Evolutionary conservation across 2,329 filamentous ascomycete species (phyloP), one percentile per base, ranked within the genome.

Genomic region (Escovopsis sp.): DNA sequence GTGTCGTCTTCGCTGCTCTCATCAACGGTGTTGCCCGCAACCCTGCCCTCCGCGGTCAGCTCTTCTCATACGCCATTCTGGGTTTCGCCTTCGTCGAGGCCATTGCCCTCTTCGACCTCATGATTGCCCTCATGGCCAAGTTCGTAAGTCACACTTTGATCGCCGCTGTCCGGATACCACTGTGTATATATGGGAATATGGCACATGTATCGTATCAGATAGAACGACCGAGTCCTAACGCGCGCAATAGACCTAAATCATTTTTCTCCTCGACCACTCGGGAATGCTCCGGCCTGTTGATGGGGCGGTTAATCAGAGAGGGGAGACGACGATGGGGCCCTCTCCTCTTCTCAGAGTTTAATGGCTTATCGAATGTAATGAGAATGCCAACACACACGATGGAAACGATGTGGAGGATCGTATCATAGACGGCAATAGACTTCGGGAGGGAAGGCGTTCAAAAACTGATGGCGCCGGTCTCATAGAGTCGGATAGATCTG

Each of bases 31-130:
- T 91, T 67, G 84, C 85, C 74, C 85, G 85, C 74, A 94, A 94
- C 84, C 85, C 85, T 63, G 83, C 82, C 64, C 84, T 93, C 73
- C 82, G 85, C 73, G 85, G 85, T 67, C 86, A 93, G 79, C 85
- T 94, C 63, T 94, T 91, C 83, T 85, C 83, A 57, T 89, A 91
- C 73, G 85, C 85, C 77, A 89, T 91, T 83, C 74, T 91, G 64
- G 85, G 85, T 74, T 91, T 91, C 74, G 85, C 85, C 65, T 91
- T 91, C 81, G 85, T 88, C 69, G 85, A 91, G 69, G 85, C 85
- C 72, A 86, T 85, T 59, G 82, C 82, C 82, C 79, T 85, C 63
- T 85, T 85, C 80, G 81, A 85, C 63, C 80, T 85, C 63, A 87
- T 87, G 82, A 77, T 87, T 85, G 82, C 82, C 73, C 84, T 87